Evolutionary conservation across 169 alveolate genomes (phyloP), one percentile per base, ranked within the genome.

Genomic region (Toxoplasma gondii): DNA sequence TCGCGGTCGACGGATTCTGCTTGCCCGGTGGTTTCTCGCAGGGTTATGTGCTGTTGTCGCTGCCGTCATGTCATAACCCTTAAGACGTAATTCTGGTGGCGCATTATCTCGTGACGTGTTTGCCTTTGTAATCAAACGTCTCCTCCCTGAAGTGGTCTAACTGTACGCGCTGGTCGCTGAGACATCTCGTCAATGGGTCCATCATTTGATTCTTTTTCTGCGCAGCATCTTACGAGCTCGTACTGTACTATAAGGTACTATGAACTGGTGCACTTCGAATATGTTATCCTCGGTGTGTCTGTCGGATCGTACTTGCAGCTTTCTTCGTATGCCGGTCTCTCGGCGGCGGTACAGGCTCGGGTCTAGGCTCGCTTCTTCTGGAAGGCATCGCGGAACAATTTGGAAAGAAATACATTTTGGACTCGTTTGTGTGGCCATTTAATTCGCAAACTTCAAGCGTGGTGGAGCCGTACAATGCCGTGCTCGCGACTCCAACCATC

Each of bases 311-410:
- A 29, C 49, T 10, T 49, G 29, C 90, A 91, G 94, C 90, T 24
- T 36, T 91, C 7, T 78, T 91, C 45, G 44, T 84, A 70, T 70
- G 82, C 88, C 94, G 94, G 31, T 43, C 94, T 4, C 45, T 91
- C 64, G 94, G 94, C 36, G 94, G 94, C 31, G 94, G 94, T 16
- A 58, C 94, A 34, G 94, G 94, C 22, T 91, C 94, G 9, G 94
- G 94, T 2, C 54, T 91, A 34, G 94, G 94, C 2, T 84, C 82
- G 53, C 88, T 36, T 31, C 17, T 91, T 29, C 81, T 91, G 67
- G 29, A 54, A 0, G 22, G 36, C 39, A 24, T 78, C 38, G 31
- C 88, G 34, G 94, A 78, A 0, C 69, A 91, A 22, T 84, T 86
- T 86, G 88, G 88, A 22, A 91, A 91, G 53, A 86, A 70, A 27